These are phyloP conservation scores for Hirsutella rhossiliensis DNA, from an alignment of 2,329 filamentous ascomycete species.

Conservation along the genomic window DNA sequence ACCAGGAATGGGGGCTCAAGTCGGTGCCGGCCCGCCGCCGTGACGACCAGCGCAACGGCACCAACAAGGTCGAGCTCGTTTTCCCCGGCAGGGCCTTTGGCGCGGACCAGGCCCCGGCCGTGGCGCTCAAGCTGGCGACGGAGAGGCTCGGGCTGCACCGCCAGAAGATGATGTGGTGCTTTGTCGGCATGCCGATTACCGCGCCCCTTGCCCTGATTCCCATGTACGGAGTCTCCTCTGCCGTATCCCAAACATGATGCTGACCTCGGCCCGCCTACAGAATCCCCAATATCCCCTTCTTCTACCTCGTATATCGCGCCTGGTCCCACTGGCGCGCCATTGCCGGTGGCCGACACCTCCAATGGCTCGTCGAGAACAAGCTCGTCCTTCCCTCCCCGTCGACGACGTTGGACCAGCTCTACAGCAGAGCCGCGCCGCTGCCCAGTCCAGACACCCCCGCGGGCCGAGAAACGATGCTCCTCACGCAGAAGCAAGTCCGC, in stretches of 20 bases:
- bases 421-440: constrained; percentile 28
- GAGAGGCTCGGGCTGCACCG: constrained; percentile 72
- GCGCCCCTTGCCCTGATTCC: constrained; percentile 76
- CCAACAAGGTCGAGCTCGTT: constrained; percentile 58
- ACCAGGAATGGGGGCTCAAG: constrained; percentile 96
- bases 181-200: constrained; percentile 71
- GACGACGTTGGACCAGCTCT: constrained; percentile 60
- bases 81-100: constrained; percentile 65
- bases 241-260: not conserved
- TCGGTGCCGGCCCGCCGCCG: constrained; percentile 65
- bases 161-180: constrained; percentile 66
- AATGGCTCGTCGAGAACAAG: constrained; percentile 66
- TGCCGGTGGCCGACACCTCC: constrained; percentile 70
- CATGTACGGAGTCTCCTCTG: constrained; percentile 46
- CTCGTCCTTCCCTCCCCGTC: constrained; percentile 57
- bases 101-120: constrained; percentile 44
- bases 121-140: constrained; percentile 61
- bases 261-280: constrained; percentile 27
- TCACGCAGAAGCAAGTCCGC: constrained; percentile 40
- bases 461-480: constrained; percentile 24
- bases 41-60: constrained; percentile 49
- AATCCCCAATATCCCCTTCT: constrained; percentile 90
- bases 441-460: constrained; percentile 7
- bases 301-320: constrained; percentile 83
- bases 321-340: constrained; percentile 89